Percentiles rank a stretch among this genome's conserved stretches.
phyloP scores from a whole-genome alignment of 495 filamentous ascomycete genomes.

The Penicillium daleae region DNA sequence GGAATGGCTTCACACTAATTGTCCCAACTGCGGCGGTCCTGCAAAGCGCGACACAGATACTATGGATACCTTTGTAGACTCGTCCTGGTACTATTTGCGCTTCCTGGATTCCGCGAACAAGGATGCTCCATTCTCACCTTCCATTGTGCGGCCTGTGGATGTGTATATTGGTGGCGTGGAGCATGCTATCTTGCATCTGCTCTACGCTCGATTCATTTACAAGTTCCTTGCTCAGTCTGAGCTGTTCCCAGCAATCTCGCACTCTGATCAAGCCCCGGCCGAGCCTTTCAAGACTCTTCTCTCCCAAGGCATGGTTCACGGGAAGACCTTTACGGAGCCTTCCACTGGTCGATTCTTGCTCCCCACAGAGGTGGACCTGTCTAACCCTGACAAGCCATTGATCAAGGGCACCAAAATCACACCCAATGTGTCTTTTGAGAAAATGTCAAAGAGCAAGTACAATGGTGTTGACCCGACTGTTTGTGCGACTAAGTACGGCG shows the following conservation, averaged over 20 bases:
- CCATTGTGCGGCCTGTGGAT: constrained; percentile 72
- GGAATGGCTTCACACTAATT: constrained; percentile 75
- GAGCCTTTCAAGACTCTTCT: constrained; percentile 84
- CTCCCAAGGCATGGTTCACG: constrained; percentile 92
- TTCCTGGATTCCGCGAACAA: constrained; percentile 72
- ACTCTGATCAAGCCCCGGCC: constrained; percentile 30
- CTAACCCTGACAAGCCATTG: constrained; percentile 56
- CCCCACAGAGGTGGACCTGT: constrained; percentile 73
- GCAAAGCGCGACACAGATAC: constrained; percentile 89
- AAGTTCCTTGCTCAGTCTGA: constrained; percentile 73
- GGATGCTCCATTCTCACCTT: constrained; percentile 60
- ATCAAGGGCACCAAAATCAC: constrained; percentile 60
- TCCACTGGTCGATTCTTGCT: constrained; percentile 75
- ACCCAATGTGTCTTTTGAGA: constrained; percentile 73
- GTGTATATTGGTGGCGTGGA: constrained; percentile 87
- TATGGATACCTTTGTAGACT: constrained; percentile 96
- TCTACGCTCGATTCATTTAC: constrained; percentile 89
- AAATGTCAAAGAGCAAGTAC: constrained; percentile 96
- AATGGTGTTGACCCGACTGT: constrained; percentile 84
- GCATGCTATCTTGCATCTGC: constrained; percentile 88
- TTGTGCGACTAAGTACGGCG: constrained; percentile 73
- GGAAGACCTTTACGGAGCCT: constrained; percentile 79
- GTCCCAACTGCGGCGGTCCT: constrained; percentile 69
- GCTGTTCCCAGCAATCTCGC: constrained; percentile 52
- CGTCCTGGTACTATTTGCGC: constrained; percentile 88